Evolutionary conservation across 2,329 filamentous ascomycete genomes (phyloP), one percentile per base, ranked within the genome.

Genomic region (Aspergillus arachidicola): DNA sequence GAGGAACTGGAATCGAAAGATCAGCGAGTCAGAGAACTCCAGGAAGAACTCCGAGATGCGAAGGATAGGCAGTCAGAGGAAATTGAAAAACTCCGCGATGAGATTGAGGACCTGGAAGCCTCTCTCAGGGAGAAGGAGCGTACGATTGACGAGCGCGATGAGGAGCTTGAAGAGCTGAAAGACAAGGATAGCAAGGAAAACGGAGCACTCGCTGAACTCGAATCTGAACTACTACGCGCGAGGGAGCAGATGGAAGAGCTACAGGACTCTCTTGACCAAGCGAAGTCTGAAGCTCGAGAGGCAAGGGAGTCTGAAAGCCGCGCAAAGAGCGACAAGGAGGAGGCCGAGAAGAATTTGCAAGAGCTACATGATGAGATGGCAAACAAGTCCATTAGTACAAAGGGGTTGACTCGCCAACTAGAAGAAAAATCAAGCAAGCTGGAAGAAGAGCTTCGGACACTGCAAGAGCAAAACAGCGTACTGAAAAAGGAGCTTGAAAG

Each of bases 51-150:
- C 19, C 83, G 89, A 56, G 77, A 83, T 19, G 83, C 85, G 46
- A 84, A 86, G 66, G 81, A 83, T 61, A 84, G 84, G 63, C 82
- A 84, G 48, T 75, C 78, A 6, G 86, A 86, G 41, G 84, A 88
- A 68, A 72, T 90, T 19, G 87, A 89, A 51, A 88, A 89, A 66
- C 78, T 95, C 2, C 88, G 88, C 57, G 90, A 93, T 68, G 88
- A 91, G 28, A 85, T 96, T 14, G 86, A 86, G 41, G 91, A 96
- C 70, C 81, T 94, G 6, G 91, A 96, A 76, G 86, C 88, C 5
- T 89, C 92, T 10, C 75, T 94, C 14, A 86, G 91, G 48, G 89
- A 92, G 66, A 94, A 93, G 73, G 90, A 94, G 62, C 87, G 89
- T 3, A 75, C 87, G 2, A 85, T 96, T 43, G 88, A 90, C 56